These are phyloP conservation scores for Cladophialophora chaetospira DNA, from an alignment of 2,329 filamentous ascomycete genomes.

Conservation along the genomic window DNA sequence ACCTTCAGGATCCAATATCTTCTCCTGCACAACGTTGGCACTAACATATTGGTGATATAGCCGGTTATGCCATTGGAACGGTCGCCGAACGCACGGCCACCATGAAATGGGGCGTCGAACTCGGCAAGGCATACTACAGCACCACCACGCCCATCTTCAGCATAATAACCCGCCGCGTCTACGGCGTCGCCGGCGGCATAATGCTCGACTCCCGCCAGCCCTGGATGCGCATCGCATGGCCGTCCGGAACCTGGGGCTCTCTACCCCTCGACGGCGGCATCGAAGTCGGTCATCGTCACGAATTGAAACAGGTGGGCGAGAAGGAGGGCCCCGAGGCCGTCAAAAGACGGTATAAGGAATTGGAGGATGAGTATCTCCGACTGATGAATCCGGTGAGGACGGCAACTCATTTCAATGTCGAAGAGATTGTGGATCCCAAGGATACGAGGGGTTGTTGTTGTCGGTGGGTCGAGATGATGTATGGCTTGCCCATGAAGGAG, in stretches of 20 bases:
- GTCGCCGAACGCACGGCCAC: slow-evolving; percentile 64
- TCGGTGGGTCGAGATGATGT: slow-evolving; percentile 58
- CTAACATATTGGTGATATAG: slow-evolving; percentile 25
- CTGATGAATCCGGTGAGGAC: slow-evolving; percentile 67
- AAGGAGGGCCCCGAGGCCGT: slow-evolving; percentile 58
- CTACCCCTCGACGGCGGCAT: slow-evolving; percentile 66
- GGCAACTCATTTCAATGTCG: slow-evolving; percentile 64
- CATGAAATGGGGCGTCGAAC: slow-evolving; percentile 65
- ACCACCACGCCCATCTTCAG: slow-evolving; percentile 65
- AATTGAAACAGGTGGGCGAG: slow-evolving; percentile 52
- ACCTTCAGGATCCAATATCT: too few relatives aligned
- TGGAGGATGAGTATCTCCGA: slow-evolving; percentile 62
- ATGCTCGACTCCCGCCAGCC: slow-evolving; percentile 66
- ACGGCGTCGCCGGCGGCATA: slow-evolving; percentile 65
- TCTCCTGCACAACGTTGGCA: background rate
- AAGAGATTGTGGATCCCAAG: slow-evolving; percentile 67
- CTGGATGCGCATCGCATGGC: slow-evolving; percentile 64
- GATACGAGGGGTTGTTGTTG: slow-evolving; percentile 58
- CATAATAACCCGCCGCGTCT: slow-evolving; percentile 63
- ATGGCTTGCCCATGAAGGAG: slow-evolving; percentile 54
- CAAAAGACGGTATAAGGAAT: slow-evolving; percentile 55
- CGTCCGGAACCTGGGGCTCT: slow-evolving; percentile 63
- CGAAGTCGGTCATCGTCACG: slow-evolving; percentile 63
- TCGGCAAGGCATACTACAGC: slow-evolving; percentile 63
- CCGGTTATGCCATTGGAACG: slow-evolving; percentile 65